phyloP scores from a whole-genome alignment of 805 yeast species.

The Yarrowia osloensis region DNA sequence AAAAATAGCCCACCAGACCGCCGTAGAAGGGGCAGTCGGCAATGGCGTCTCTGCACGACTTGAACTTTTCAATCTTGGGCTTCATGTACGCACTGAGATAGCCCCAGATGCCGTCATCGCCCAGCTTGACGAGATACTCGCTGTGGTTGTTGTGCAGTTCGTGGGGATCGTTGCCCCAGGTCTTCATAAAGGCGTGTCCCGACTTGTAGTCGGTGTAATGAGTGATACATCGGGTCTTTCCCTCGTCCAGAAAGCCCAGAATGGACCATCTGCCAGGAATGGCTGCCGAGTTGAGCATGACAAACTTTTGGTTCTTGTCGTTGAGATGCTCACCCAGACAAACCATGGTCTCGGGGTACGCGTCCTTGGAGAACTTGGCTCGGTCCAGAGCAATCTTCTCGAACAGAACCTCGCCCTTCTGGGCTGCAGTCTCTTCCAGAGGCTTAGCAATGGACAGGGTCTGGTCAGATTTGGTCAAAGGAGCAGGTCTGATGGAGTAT shows the following conservation, averaged over 20 bases:
- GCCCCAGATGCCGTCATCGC: constrained; percentile 49
- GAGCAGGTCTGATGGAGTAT: constrained; percentile 36
- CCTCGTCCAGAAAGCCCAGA: constrained; percentile 56
- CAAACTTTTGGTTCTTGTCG: constrained; percentile 48
- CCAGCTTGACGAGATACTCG: constrained; percentile 16
- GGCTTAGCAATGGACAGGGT: constrained; percentile 8
- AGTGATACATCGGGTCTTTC: constrained; percentile 32
- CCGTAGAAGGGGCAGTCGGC: constrained; percentile 62
- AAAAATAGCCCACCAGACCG: constrained; percentile 83
- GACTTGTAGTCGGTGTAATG: constrained; percentile 34
- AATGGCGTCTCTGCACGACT: constrained; percentile 30
- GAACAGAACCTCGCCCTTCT: constrained; percentile 15
- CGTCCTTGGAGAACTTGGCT: constrained; percentile 6
- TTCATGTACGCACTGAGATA: constrained; percentile 54
- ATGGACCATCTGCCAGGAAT: constrained; percentile 87
- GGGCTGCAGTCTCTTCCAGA: constrained; percentile 14
- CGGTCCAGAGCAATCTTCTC: constrained; percentile 8
- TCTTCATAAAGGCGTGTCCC: constrained; percentile 32
- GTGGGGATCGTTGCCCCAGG: constrained; percentile 31
- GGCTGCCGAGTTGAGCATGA: constrained; percentile 75
- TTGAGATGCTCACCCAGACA: constrained; percentile 5
- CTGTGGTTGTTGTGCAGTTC: constrained; percentile 18
- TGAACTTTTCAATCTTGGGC: constrained; percentile 37
- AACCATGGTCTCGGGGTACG: constrained; percentile 23
- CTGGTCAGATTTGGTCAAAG: constrained; percentile 25